Conservation (phyloP, 2,329 filamentous ascomycete genomes). For the Escovopsis weberi region DNA sequence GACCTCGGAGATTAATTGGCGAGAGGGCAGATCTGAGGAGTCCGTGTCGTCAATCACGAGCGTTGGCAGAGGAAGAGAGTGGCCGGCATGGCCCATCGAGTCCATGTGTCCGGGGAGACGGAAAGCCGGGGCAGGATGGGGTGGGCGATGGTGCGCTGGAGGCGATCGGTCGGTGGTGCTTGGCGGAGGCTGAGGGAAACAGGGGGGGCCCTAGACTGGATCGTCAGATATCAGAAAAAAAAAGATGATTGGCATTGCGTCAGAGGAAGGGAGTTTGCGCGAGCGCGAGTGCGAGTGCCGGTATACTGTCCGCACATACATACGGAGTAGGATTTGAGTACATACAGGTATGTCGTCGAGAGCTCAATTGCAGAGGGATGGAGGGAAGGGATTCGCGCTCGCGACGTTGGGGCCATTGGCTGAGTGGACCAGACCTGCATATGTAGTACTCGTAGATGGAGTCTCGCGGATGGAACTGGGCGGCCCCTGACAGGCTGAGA, state of each 20-base stretch:
- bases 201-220: neutral
- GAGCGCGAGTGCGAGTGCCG: neutral
- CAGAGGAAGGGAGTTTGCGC: neutral
- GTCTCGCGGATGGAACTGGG: too few relatives aligned
- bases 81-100: neutral
- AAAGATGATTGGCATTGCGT: neutral
- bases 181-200: neutral
- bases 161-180: neutral
- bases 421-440: too few relatives aligned
- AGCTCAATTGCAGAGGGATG: too few relatives aligned
- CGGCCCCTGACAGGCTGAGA: too few relatives aligned
- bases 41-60: slow-evolving; percentile 11
- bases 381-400: too few relatives aligned
- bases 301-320: too few relatives aligned
- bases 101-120: neutral
- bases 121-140: neutral
- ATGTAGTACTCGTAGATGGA: too few relatives aligned
- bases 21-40: neutral
- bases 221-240: too few relatives aligned
- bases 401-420: too few relatives aligned
- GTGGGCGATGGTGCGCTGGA: neutral
- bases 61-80: slow-evolving; percentile 3
- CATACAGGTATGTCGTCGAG: too few relatives aligned
- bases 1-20: neutral
- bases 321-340: too few relatives aligned